A percentile compares a stretch with the other conserved stretches of the same genome.
phyloP scores from a whole-genome alignment of 495 filamentous ascomycete genomes.

The Penicillium macrosclerotiorum region DNA sequence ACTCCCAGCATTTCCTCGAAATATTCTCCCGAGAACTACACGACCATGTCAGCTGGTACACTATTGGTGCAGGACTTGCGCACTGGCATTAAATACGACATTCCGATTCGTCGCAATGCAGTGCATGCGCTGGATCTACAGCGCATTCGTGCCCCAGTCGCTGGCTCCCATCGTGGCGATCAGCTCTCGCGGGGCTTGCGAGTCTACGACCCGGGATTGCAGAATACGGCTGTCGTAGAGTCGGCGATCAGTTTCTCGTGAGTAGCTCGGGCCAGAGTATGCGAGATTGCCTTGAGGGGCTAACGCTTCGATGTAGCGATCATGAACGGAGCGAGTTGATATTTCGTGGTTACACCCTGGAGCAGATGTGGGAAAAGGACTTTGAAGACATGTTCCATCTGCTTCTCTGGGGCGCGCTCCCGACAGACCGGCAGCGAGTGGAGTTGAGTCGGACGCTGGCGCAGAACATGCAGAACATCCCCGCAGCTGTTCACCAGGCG shows the following conservation, averaged over 20 bases:
- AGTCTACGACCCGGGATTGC: constrained; percentile 52
- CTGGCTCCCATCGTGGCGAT: constrained; percentile 19
- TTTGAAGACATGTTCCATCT: constrained; percentile 42
- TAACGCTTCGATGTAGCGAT: constrained; percentile 24
- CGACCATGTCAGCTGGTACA: constrained; percentile 33
- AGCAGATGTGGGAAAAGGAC: constrained; percentile 34
- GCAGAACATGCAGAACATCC: constrained; percentile 26
- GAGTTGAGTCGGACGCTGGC: constrained; percentile 22
- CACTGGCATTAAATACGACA: constrained; percentile 45
- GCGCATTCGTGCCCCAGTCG: constrained; percentile 35
- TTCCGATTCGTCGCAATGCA: constrained; percentile 51
- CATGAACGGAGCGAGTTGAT: constrained; percentile 27
- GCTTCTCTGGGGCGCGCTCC: constrained; percentile 31
- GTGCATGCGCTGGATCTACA: constrained; percentile 48
- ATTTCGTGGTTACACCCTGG: constrained; percentile 31
- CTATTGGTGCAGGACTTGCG: constrained; percentile 49
- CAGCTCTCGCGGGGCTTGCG: constrained; percentile 38
- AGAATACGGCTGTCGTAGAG: constrained; percentile 52
- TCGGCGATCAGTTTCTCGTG: constrained; percentile 53
- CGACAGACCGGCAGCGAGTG: constrained; percentile 20
- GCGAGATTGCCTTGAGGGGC: too few species aligned
- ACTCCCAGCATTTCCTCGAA: too few species aligned
- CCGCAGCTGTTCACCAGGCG: constrained; percentile 21
- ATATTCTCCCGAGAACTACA: neutral
- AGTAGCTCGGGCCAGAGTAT: constrained; percentile 16